phyloP scores from a whole-genome alignment of 306 rosid species.

The Pachyrhizus erosus region DNA sequence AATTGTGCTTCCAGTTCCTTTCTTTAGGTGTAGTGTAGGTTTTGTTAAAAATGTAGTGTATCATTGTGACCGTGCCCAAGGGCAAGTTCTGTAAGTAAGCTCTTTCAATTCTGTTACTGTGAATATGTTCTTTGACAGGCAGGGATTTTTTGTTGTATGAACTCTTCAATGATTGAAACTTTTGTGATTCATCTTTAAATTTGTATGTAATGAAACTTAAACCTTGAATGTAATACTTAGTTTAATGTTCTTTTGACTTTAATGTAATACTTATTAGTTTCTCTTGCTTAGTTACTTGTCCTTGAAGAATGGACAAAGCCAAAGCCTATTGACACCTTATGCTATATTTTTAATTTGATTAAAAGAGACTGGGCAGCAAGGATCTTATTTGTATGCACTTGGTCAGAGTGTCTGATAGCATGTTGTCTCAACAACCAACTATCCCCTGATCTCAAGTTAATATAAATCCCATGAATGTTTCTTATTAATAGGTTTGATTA shows the following conservation, averaged over 20 bases:
- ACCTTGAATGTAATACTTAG: neutral
- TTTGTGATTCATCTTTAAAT: neutral
- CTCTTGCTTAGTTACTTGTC: constrained; percentile 1
- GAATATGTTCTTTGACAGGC: neutral
- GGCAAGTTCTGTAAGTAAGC: constrained; percentile 15
- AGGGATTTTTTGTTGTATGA: constrained; percentile 25
- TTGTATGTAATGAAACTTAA: constrained; percentile 7
- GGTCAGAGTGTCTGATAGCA: neutral
- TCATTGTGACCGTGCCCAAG: constrained; percentile 11
- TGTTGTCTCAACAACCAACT: neutral
- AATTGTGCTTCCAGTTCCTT: neutral
- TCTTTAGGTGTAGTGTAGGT: neutral
- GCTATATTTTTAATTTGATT: neutral
- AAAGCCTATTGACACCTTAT: neutral
- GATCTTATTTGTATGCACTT: neutral
- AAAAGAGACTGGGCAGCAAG: neutral
- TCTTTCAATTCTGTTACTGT: neutral
- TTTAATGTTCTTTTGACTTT: neutral
- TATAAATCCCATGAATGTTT: neutral
- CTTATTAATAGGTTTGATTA: neutral
- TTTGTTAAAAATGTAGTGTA: constrained; percentile 28
- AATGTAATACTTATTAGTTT: neutral
- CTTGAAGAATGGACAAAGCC: neutral
- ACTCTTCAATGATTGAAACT: constrained; percentile 15
- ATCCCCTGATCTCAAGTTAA: neutral